These are phyloP conservation scores for Rhododendron ferrugineum DNA, from an alignment of 148 eudicot genomes.

Conservation along the genomic window DNA sequence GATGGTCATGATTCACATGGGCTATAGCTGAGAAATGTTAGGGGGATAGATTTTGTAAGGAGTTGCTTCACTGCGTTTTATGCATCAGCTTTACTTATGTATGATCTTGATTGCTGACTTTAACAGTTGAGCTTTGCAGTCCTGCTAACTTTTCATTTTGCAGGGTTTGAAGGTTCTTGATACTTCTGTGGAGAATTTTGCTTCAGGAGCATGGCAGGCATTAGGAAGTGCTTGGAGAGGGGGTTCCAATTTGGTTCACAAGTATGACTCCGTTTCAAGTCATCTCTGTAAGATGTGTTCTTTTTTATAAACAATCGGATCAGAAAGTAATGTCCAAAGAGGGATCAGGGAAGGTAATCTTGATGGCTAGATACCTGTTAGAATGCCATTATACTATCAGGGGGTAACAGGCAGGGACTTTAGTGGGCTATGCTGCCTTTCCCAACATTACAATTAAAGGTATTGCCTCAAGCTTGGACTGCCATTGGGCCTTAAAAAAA, in stretches of 20 bases:
- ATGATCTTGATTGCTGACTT: neutral
- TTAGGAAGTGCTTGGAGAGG: constrained; percentile 87
- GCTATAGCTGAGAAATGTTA: neutral
- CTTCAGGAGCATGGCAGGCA: constrained; percentile 98
- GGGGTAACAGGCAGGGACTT: neutral
- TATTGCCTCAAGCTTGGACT: neutral
- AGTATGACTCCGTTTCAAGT: constrained; percentile 38
- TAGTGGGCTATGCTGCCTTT: neutral
- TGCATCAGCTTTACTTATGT: neutral
- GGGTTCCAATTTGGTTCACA: constrained; percentile 65
- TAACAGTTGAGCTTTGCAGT: neutral
- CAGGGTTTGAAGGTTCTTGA: constrained; percentile 90
- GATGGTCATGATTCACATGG: neutral
- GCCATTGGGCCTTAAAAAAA: neutral
- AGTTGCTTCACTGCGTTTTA: constrained; percentile 1
- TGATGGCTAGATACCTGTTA: neutral
- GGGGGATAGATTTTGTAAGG: neutral
- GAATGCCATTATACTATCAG: neutral
- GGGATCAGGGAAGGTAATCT: neutral
- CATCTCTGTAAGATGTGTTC: neutral
- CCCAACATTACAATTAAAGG: neutral
- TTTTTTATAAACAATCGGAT: neutral
- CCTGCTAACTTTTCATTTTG: constrained; percentile 10
- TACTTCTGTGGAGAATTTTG: constrained; percentile 72
- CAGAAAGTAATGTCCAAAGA: neutral